Base-by-base conservation (phyloP, 2,329 filamentous ascomycete species). In the Bipolaris zeicola region DNA sequence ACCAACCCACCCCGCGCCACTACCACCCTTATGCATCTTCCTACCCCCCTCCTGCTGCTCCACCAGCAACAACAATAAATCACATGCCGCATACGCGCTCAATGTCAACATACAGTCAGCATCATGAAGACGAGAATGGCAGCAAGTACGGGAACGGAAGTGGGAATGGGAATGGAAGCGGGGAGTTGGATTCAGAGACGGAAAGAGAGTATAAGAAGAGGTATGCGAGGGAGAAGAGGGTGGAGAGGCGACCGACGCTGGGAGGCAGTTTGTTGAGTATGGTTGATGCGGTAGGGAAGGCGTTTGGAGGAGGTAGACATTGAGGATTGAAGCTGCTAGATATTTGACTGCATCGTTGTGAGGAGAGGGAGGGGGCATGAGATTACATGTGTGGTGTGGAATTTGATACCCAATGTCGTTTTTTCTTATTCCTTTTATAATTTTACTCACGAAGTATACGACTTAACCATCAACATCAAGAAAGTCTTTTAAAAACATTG, bases 191-290 rank as follows among this genome's bases (percentile, higher is more conserved):
- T 37, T 47, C 57, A 16, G 49, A 62, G 7, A 66, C 60, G 38
- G 52, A 63, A 14, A 38, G 42, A 6, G 55, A 52, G 48, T 68
- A 67, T 13, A 49, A 67, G 24, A 51, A 24, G 26, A 50, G 57
- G 28, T 68, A 65, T 39, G 57, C 61, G 5, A 58, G 49, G 52
- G 58, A 66, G 24, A 55, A 54, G 48, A 58, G 61, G 33, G 16
- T 67, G 16, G 67, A 72, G 56, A 57, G 58, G 4, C 49, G 71
- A 48, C 71, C 71, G 4, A 72, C 71, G 39, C 46, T 72, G 8
- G 71, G 71, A 1, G 70, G 60, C 2, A 70, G 68, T 50, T 28
- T 71, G 52, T 55, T 65, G 46, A 64, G 55, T 38, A 16, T 58
- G 31, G 39, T 66, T 11, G 58, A 52, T 31, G 65, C 59, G 42